phyloP scores from a whole-genome alignment of 1,139 yeast genomes.

The Suhomyces kunorum region DNA sequence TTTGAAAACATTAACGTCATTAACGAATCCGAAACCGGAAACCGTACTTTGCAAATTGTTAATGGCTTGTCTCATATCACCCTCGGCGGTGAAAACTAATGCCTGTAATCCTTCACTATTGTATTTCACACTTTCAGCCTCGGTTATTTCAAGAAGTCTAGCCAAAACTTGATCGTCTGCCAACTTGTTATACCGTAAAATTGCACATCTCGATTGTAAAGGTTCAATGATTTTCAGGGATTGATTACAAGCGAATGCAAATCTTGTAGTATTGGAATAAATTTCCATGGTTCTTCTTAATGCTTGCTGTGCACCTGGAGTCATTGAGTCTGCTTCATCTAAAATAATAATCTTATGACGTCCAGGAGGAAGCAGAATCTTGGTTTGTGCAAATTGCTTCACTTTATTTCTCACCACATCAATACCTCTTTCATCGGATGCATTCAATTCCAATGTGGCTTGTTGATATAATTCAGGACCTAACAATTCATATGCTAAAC shows the following conservation, averaged over 20 bases:
- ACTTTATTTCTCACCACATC: slow-evolving; percentile 51
- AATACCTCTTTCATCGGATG: slow-evolving; percentile 53
- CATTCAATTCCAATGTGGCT: slow-evolving; percentile 81
- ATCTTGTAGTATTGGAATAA: slow-evolving; percentile 89
- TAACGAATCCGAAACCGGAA: slow-evolving; percentile 89
- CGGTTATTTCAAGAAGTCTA: slow-evolving; percentile 70
- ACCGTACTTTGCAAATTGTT: slow-evolving; percentile 92
- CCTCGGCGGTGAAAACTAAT: slow-evolving; percentile 93
- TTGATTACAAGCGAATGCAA: slow-evolving; percentile 97
- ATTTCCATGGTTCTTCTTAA: slow-evolving; percentile 96
- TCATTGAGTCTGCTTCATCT: slow-evolving; percentile 98
- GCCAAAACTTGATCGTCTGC: slow-evolving; percentile 83
- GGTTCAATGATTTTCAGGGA: slow-evolving; percentile 95
- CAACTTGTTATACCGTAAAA: slow-evolving; percentile 77
- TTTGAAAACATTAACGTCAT: slow-evolving; percentile 88
- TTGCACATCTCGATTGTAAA: slow-evolving; percentile 94
- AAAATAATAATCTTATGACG: slow-evolving; percentile 83
- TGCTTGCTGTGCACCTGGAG: slow-evolving; percentile 98
- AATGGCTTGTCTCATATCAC: slow-evolving; percentile 98
- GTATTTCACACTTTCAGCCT: slow-evolving; percentile 70
- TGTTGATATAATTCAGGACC: slow-evolving; percentile 68
- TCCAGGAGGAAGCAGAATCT: slow-evolving; percentile 56
- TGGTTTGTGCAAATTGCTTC: slow-evolving; percentile 70
- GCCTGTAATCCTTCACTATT: slow-evolving; percentile 94
- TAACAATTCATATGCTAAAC: slow-evolving; percentile 81